Percentiles rank a stretch among this genome's conserved stretches.
Conservation (phyloP, 2,329 filamentous ascomycete species). For the Didymella lethalis region DNA sequence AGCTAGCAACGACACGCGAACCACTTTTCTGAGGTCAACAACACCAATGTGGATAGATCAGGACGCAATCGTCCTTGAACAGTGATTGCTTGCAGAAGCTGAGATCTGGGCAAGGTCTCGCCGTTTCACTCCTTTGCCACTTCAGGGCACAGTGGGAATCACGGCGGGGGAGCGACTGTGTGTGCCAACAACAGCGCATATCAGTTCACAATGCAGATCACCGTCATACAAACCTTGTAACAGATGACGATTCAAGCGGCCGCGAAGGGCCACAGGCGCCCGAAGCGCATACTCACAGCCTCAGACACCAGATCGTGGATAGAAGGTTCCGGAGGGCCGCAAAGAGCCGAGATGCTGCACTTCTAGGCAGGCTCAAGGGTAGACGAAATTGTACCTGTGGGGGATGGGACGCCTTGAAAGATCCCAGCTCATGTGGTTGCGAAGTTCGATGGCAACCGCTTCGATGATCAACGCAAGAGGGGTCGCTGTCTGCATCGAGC, state of each 20-base stretch:
- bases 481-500: background rate
- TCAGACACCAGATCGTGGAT: background rate
- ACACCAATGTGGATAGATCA: background rate
- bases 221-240: background rate
- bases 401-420: slow-evolving; percentile 1
- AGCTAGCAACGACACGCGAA: slow-evolving; percentile 1
- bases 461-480: background rate
- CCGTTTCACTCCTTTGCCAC: slow-evolving; percentile 16
- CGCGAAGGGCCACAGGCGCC: background rate
- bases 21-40: slow-evolving; percentile 3
- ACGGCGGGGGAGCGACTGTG: background rate
- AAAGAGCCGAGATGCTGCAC: slow-evolving; percentile 6
- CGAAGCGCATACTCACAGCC: background rate
- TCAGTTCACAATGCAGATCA: background rate
- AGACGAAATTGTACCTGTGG: background rate
- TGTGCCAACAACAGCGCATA: background rate
- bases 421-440: background rate
- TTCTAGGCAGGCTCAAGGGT: background rate
- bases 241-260: slow-evolving; percentile 1
- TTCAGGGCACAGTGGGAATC: background rate
- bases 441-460: no score
- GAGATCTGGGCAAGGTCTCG: slow-evolving; percentile 7
- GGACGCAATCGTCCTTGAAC: background rate
- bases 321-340: background rate
- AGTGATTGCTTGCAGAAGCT: background rate